These are phyloP conservation scores for Paxillus ammoniavirescens DNA, from an alignment of 768 basidiomycete species.

Conservation along the genomic window DNA sequence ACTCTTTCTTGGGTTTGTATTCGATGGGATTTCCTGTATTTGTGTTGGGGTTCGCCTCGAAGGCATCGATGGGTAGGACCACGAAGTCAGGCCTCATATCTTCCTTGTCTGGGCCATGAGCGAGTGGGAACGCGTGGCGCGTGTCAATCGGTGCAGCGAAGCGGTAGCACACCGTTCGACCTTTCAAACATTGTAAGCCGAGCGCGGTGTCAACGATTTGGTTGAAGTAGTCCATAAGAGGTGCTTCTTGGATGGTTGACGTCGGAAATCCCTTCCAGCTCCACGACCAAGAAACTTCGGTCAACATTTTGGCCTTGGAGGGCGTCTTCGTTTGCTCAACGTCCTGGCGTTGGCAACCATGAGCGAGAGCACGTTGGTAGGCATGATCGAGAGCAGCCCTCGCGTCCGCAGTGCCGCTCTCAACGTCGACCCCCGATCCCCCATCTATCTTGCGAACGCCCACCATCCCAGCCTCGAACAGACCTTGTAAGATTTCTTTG, in stretches of 20 bases:
- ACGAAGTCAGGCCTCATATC: slow-evolving; percentile 7
- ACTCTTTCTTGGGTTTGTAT: background rate
- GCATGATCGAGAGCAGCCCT: background rate
- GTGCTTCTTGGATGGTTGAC: background rate
- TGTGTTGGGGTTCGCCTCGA: background rate
- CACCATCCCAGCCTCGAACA: background rate
- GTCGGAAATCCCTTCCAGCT: background rate
- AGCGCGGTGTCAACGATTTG: background rate
- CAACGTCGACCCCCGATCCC: too few relatives aligned
- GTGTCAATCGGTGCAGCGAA: background rate
- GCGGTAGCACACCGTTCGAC: background rate
- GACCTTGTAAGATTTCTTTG: background rate
- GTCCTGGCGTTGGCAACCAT: background rate
- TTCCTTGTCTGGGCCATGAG: background rate
- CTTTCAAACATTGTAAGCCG: background rate
- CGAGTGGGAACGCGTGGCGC: background rate
- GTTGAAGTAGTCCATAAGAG: background rate
- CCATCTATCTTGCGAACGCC: background rate
- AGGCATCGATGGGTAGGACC: background rate
- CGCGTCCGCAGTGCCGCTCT: background rate
- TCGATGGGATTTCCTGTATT: background rate
- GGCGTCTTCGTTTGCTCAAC: background rate
- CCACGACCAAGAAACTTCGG: background rate
- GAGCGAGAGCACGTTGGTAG: background rate
- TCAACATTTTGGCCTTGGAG: background rate